Conservation (phyloP, 352 stramenopile genomes). For the Pythium aphanidermatum region DNA sequence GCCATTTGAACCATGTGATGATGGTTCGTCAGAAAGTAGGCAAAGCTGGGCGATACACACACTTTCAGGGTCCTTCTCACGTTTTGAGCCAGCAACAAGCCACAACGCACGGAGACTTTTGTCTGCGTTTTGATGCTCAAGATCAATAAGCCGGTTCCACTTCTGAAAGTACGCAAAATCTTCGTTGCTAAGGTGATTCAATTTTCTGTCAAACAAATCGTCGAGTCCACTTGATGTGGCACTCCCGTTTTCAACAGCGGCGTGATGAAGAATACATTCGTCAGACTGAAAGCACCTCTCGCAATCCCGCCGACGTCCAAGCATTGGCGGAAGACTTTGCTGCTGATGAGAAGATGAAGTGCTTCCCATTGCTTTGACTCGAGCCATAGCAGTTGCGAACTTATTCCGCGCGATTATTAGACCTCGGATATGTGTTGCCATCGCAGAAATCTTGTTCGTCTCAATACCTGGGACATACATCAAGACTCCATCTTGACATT, state of each 20-base stretch:
- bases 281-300: slow-evolving; percentile 75
- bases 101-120: slow-evolving; percentile 64
- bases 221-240: slow-evolving; percentile 56
- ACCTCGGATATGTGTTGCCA: slow-evolving; percentile 49
- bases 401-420: slow-evolving; percentile 69
- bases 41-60: slow-evolving; percentile 51
- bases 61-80: slow-evolving; percentile 44
- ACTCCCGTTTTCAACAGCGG: slow-evolving; percentile 66
- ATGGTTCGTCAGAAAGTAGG: slow-evolving; percentile 38
- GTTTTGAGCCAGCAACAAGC: slow-evolving; percentile 53
- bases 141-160: slow-evolving; percentile 67
- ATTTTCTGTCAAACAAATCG: slow-evolving; percentile 56
- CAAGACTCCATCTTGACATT: slow-evolving; percentile 52
- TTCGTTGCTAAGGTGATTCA: slow-evolving; percentile 38
- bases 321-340: slow-evolving; percentile 56
- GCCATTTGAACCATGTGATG: slow-evolving; percentile 6
- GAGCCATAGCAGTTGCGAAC: slow-evolving; percentile 53
- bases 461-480: slow-evolving; percentile 71
- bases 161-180: slow-evolving; percentile 68
- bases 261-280: slow-evolving; percentile 85
- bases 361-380: slow-evolving; percentile 48
- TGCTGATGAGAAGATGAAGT: slow-evolving; percentile 35
- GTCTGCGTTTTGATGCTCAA: slow-evolving; percentile 69
- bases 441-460: slow-evolving; percentile 54
- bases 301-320: slow-evolving; percentile 61